Conservation (phyloP, 2,329 filamentous ascomycete genomes). For the Trichoderma cornu-damae region DNA sequence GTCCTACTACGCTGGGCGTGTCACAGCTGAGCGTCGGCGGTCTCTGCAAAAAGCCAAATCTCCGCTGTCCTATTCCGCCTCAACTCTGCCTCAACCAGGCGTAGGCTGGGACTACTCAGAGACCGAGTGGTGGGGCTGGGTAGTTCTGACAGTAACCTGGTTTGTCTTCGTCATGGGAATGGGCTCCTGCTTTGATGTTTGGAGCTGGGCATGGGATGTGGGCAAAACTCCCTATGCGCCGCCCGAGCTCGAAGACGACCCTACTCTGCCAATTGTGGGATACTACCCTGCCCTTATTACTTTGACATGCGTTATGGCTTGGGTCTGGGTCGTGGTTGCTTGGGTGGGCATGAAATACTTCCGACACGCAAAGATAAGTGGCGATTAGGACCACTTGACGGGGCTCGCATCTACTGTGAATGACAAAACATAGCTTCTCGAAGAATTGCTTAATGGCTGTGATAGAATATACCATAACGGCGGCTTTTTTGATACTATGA, state of each 20-base stretch:
- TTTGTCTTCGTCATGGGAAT: conserved; percentile 93
- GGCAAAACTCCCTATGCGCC: conserved; percentile 93
- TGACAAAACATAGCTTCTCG: too few species aligned
- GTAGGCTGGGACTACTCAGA: conserved; percentile 83
- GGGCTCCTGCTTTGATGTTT: conserved; percentile 89
- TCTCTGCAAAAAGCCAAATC: conserved; percentile 53
- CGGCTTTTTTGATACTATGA: too few species aligned
- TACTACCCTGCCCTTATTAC: conserved; percentile 96
- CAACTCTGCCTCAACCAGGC: conserved; percentile 44
- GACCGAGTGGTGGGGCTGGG: conserved; percentile 98
- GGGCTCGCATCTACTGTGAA: not conserved
- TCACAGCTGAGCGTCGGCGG: conserved; percentile 42
- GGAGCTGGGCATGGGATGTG: conserved; percentile 99
- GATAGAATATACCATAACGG: too few species aligned
- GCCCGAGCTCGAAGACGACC: conserved; percentile 90
- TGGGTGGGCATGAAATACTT: conserved; percentile 99
- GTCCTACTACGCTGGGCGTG: conserved; percentile 52
- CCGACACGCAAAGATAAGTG: conserved; percentile 84
- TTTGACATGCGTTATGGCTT: conserved; percentile 90
- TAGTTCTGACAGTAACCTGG: conserved; percentile 87
- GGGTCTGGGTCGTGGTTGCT: conserved; percentile 96
- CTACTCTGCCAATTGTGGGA: conserved; percentile 88
- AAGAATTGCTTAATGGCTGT: too few species aligned
- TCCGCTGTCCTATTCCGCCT: conserved; percentile 52
- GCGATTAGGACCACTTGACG: conserved; percentile 40